phyloP scores from a whole-genome alignment of 768 basidiomycete species.

The Saitozyma podzolica region DNA sequence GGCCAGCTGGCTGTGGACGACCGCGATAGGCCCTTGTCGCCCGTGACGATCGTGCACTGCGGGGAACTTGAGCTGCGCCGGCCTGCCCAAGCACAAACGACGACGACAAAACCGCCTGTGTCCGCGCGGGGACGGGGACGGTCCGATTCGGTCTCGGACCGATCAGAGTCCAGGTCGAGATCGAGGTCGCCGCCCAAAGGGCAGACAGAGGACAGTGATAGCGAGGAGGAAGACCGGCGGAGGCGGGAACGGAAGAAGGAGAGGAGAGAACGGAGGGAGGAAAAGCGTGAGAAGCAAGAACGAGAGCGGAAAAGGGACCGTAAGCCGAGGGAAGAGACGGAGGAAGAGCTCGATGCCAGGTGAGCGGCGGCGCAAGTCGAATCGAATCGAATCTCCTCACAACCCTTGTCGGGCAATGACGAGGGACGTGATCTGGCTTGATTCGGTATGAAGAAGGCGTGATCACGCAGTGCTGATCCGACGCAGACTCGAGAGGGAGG shows the following conservation, averaged over 20 bases:
- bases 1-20: constrained; percentile 68
- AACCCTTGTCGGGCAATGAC: neutral
- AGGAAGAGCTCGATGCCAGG: constrained; percentile 48
- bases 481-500: constrained; percentile 43
- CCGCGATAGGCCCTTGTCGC: constrained; percentile 69
- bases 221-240: constrained; percentile 54
- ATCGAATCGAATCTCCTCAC: neutral
- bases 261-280: constrained; percentile 24
- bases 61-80: constrained; percentile 76
- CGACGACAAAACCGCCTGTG: constrained; percentile 13
- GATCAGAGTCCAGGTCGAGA: constrained; percentile 13
- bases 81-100: constrained; percentile 38
- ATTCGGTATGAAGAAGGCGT: too few relatives aligned
- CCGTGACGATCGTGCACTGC: constrained; percentile 71
- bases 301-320: constrained; percentile 50
- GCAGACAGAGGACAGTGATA: constrained; percentile 4
- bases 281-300: constrained; percentile 32
- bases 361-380: constrained; percentile 5
- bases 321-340: constrained; percentile 52
- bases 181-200: constrained; percentile 1
- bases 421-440: neutral
- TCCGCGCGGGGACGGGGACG: constrained; percentile 13
- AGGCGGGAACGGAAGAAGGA: constrained; percentile 52
- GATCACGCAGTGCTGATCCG: too few relatives aligned
- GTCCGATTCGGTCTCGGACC: constrained; percentile 24